A percentile compares a stretch with the other conserved stretches of the same genome.
These are phyloP conservation scores for Lactarius hatsudake DNA, from an alignment of 768 basidiomycete genomes.

Conservation along the genomic window DNA sequence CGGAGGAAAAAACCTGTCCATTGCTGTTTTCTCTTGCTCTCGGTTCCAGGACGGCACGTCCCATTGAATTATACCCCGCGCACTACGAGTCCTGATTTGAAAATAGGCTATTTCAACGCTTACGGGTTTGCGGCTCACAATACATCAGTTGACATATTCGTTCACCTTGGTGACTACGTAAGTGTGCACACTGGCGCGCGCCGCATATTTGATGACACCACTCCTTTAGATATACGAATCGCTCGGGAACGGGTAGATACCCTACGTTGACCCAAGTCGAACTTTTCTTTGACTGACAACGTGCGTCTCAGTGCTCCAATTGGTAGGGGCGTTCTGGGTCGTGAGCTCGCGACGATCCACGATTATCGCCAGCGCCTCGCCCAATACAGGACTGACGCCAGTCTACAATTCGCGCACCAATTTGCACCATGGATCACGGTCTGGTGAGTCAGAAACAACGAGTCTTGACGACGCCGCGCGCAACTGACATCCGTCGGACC, in stretches of 20 bases:
- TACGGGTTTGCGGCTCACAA: slow-evolving; percentile 56
- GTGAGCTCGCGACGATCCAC: slow-evolving; percentile 54
- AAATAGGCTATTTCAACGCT: slow-evolving; percentile 56
- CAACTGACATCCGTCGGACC: not conserved
- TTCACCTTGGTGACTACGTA: slow-evolving; percentile 61
- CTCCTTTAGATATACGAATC: slow-evolving; percentile 47
- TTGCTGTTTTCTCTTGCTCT: slow-evolving; percentile 62
- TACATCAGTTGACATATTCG: slow-evolving; percentile 49
- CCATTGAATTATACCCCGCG: not conserved
- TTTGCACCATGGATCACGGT: slow-evolving; percentile 54
- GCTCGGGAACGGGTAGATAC: slow-evolving; percentile 35
- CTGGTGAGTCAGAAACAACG: slow-evolving; percentile 37
- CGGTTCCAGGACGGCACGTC: slow-evolving; percentile 48
- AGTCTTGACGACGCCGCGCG: not conserved
- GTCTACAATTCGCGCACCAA: slow-evolving; percentile 48
- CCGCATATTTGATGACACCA: not conserved
- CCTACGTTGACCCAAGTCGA: not conserved
- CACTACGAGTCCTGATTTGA: not conserved
- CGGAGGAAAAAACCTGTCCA: slow-evolving; percentile 48
- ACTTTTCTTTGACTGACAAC: not conserved
- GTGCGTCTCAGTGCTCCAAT: slow-evolving; percentile 40
- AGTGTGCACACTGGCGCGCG: slow-evolving; percentile 21
- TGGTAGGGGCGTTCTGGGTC: slow-evolving; percentile 48
- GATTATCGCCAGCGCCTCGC: slow-evolving; percentile 53
- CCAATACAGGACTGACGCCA: slow-evolving; percentile 52